Evolutionary conservation across 2,329 filamentous ascomycete genomes (phyloP), one percentile per base, ranked within the genome.

Genomic region (Acephala macrosclerotiorum): DNA sequence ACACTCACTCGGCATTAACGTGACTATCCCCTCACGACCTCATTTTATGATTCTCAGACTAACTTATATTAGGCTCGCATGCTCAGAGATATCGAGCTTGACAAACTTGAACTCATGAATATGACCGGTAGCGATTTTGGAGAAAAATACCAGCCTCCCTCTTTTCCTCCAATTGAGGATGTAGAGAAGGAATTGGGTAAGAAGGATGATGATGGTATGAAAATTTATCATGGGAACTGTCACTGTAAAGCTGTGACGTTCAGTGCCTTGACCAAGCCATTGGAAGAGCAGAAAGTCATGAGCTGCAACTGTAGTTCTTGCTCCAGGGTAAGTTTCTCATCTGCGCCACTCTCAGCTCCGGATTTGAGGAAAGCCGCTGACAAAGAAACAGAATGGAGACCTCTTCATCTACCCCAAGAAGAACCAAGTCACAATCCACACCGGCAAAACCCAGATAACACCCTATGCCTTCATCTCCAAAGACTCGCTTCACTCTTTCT

Each of bases 1-100:
- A 68, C 72, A 1, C 73, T n/a, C 12, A 2, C 25, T 75, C 11
- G 78, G 67, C 3, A 58, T 85, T 57, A 85, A 85, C 71, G 82
- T 82, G 72, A 2, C 47, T 18, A 18, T 66, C 77, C 51, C 12
- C 29, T 25, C 16, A 25, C n/a, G 14, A 26, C 51, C 33, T 36
- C n/a, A 56, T 20, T 33, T 11, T 1, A 56, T 7, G 18, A 56
- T 9, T 3, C 14, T 56, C 14, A 56, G 35, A 6, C n/a, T 35
- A 36, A 14, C 25, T 33, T 8, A 1, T 18, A 5, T 11, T 9
- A 56, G 51, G 51, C 51, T 33, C 51, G 51, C 3, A 56, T 56
- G 51, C 51, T 56, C 18, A 33, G 26, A 4, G 51, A 56, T 20
- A 42, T 42, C 16, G 14, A 33, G 35, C 51, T 36, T 18, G 26